Base-by-base conservation (phyloP, 129 eudicot species). In the Kitagawia praeruptora region DNA sequence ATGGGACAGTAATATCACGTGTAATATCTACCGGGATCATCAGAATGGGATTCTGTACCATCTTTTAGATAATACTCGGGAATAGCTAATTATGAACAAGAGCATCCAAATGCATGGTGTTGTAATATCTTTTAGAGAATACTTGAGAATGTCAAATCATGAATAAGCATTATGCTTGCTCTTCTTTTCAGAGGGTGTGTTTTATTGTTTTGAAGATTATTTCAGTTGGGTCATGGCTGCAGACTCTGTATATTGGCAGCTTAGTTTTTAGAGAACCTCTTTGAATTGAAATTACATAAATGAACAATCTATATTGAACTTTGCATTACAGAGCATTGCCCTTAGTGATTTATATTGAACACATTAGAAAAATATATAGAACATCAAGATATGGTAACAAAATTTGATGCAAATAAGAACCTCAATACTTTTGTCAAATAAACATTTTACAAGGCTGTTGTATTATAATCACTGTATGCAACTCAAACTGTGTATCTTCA, bases 401-500 rank as follows among this genome's bases (percentile, higher is more conserved):
- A 34, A 34, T 58, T 58, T n/a, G 34, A 58, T n/a, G 34, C 67
- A 58, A n/a, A 8, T 58, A 2, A n/a, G 67, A 58, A 58, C 34
- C 31, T 58, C 5, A 58, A 58, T 14, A n/a, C 31, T 58, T 56
- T 7, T 58, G 34, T 58, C 34, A 58, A 1, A 56, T 8, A n/a
- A 5, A n/a, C 34, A 58, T 58, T 58, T 58, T 58, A 58, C 67
- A 58, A 58, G 15, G 34, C 67, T n/a, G 2, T 58, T n/a, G 67
- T 58, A 58, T 46, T n/a, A n/a, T n/a, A n/a, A 46, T 56, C 64
- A 58, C n/a, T n/a, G 15, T 58, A 58, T n/a, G 34, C 0, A 58
- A n/a, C 67, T 58, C 12, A 28, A 66, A 66, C 40, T 5, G 8
- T 73, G 76, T 13, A 25, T 61, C 15, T 46, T 93, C 85, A 94